Evolutionary conservation across 495 filamentous ascomycete genomes (phyloP).

Genomic region (Endocarpon pusillum): DNA sequence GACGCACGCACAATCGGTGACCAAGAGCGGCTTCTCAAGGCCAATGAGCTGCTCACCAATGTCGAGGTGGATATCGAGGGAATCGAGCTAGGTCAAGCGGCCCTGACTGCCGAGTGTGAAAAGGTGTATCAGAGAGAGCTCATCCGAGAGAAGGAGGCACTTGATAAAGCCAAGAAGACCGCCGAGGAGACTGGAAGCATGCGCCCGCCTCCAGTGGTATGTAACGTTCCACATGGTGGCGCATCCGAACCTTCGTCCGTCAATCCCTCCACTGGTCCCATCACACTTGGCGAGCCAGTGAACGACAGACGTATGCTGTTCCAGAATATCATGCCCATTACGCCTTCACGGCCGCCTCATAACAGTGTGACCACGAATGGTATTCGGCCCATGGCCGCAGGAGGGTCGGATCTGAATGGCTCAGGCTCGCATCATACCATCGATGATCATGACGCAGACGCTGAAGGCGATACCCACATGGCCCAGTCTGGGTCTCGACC

Average conservation of each 20-base stretch:
- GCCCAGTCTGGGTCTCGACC: too few relatives aligned
- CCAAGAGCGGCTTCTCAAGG: conserved; percentile 59
- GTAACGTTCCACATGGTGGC: conserved; percentile 29
- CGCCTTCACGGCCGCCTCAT: conserved; percentile 36
- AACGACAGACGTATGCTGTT: conserved; percentile 20
- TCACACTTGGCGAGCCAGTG: conserved; percentile 42
- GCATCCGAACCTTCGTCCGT: conserved; percentile 26
- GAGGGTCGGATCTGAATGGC: conserved; percentile 44
- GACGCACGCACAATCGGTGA: conserved; percentile 66
- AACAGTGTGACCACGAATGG: conserved; percentile 36
- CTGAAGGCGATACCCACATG: conserved; percentile 37
- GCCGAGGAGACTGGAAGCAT: conserved; percentile 26
- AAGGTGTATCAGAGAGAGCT: conserved; percentile 58
- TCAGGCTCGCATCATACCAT: conserved; percentile 37
- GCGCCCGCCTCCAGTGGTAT: conserved; percentile 9
- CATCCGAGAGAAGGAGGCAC: conserved; percentile 44
- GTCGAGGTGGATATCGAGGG: conserved; percentile 75
- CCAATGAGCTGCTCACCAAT: conserved; percentile 78
- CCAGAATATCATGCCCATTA: conserved; percentile 9
- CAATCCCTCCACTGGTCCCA: conserved; percentile 30
- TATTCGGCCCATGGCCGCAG: conserved; percentile 21
- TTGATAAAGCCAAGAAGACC: conserved; percentile 40
- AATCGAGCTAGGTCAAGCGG: conserved; percentile 47
- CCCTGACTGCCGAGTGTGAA: conserved; percentile 49
- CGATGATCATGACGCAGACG: conserved; percentile 41